phyloP scores from a whole-genome alignment of 2,329 filamentous ascomycete genomes.

The Calonectria fujianensis region DNA sequence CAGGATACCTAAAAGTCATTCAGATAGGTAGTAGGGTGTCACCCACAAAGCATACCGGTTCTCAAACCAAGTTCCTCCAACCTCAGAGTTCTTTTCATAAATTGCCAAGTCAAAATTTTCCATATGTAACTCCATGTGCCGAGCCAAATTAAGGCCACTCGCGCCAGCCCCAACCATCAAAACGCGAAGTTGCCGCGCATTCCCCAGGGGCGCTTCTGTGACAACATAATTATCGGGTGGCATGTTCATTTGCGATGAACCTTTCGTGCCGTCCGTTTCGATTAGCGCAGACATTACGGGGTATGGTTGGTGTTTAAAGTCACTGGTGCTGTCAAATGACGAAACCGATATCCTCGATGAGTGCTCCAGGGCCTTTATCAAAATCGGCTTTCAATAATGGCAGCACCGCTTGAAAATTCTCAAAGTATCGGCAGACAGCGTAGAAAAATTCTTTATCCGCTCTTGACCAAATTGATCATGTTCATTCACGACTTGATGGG shows the following conservation, averaged over 20 bases:
- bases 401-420: not conserved
- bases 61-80: constrained; percentile 40
- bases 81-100: constrained; percentile 39
- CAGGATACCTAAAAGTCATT: constrained; percentile 27
- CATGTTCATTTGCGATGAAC: not conserved
- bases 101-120: constrained; percentile 29
- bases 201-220: constrained; percentile 11
- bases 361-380: not conserved
- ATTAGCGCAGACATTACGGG: not conserved
- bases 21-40: not conserved
- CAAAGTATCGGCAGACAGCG: not conserved
- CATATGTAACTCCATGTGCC: constrained; percentile 25
- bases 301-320: not conserved
- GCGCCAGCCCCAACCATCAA: constrained; percentile 31
- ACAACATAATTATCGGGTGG: not conserved
- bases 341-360: not conserved
- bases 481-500: not conserved
- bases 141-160: constrained; percentile 35
- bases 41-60: not conserved
- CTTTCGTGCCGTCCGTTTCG: not conserved
- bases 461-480: not conserved
- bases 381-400: not conserved
- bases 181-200: not conserved
- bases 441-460: not conserved
- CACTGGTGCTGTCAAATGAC: not conserved